Conservation (phyloP, 169 alveolate genomes). For the Plasmodium gonderi region DNA sequence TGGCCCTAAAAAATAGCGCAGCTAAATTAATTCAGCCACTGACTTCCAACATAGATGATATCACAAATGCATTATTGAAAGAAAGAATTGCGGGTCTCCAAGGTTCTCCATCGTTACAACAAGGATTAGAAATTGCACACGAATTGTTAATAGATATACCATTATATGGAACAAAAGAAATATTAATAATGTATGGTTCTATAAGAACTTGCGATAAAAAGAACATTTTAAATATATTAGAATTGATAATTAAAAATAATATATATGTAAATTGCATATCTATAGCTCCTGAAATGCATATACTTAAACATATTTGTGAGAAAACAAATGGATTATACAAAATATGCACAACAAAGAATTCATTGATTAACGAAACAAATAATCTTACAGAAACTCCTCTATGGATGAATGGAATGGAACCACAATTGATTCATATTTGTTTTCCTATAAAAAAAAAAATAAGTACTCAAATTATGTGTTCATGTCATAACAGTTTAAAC, state of each 20-base stretch:
- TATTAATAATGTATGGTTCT: constrained; percentile 82
- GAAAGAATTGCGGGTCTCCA: constrained; percentile 79
- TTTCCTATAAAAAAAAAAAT: constrained; percentile 83
- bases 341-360: constrained; percentile 36
- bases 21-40: constrained; percentile 77
- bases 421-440: constrained; percentile 82
- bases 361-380: constrained; percentile 43
- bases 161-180: constrained; percentile 83
- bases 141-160: constrained; percentile 79
- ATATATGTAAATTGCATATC: constrained; percentile 71
- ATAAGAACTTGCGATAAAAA: constrained; percentile 82
- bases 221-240: constrained; percentile 36
- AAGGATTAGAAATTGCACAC: constrained; percentile 83
- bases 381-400: constrained; percentile 50
- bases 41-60: constrained; percentile 82
- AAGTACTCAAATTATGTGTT: constrained; percentile 81
- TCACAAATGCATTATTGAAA: constrained; percentile 54
- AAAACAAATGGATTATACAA: constrained; percentile 65
- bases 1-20: constrained; percentile 81
- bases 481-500: constrained; percentile 79
- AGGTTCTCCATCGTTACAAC: constrained; percentile 83
- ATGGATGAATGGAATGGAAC: constrained; percentile 85
- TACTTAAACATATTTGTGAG: constrained; percentile 65
- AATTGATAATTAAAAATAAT: constrained; percentile 49
- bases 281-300: constrained; percentile 75